Percentiles rank a stretch among this genome's conserved stretches.
Evolutionary conservation across 345 rosid genomes (phyloP).

Genomic region (Schrenkiella parvula): DNA sequence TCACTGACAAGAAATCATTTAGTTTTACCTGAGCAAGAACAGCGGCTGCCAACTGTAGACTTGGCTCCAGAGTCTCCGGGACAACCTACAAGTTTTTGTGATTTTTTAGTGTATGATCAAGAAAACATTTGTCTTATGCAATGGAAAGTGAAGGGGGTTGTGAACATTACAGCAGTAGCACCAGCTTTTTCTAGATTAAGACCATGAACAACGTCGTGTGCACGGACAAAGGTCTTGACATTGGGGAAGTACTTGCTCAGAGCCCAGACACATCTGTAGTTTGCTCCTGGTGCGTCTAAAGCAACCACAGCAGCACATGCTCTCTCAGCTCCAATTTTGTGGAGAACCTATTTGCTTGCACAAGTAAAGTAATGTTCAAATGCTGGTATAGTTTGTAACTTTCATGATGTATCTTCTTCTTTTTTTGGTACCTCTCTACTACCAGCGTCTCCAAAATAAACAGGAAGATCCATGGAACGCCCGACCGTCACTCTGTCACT

Average conservation of each 20-base stretch:
- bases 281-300: constrained; percentile 95
- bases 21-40: constrained; percentile 89
- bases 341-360: constrained; percentile 65
- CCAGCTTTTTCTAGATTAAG: constrained; percentile 96
- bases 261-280: constrained; percentile 99
- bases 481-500: constrained; percentile 95
- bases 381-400: neutral
- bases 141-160: neutral
- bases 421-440: constrained; percentile 80
- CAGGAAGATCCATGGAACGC: constrained; percentile 95
- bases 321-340: constrained; percentile 92
- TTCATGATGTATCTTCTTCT: neutral
- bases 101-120: neutral
- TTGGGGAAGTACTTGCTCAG: constrained; percentile 94
- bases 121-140: neutral
- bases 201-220: constrained; percentile 97
- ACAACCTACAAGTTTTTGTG: constrained; percentile 61
- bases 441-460: constrained; percentile 96
- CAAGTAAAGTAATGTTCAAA: neutral
- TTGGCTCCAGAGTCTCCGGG: constrained; percentile 97
- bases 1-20: neutral
- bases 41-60: constrained; percentile 97
- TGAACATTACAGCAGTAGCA: constrained; percentile 78
- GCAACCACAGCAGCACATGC: constrained; percentile 98
- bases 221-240: constrained; percentile 94